Evolutionary conservation across 2,329 filamentous ascomycete genomes (phyloP), one percentile per base, ranked within the genome.

Genomic region (Alternaria sp.): DNA sequence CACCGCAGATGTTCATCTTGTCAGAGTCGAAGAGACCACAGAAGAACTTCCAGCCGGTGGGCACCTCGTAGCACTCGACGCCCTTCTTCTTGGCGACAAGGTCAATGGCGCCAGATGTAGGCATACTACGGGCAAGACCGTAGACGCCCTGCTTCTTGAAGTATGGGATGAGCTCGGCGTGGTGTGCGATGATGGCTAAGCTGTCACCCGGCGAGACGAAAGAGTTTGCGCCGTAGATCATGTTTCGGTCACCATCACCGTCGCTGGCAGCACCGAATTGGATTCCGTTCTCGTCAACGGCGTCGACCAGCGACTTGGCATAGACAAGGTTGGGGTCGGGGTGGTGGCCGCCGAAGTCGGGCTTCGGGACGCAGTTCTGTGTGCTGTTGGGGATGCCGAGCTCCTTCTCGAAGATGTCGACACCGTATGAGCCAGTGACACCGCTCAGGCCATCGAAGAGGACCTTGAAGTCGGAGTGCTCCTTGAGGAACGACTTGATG

Each of bases 1-100:
- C 96, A 62, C 96, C 96, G 79, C 96, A 99, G 80, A 99, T 99
- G 77, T 96, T 98, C 96, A 99, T 99, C 89, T 99, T 99, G 82
- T 99, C 95, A 69, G 98, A 88, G 60, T 96, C 96, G 69, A 93
- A 97, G 45, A 96, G 96, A 66, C 96, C 96, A 79, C 98, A 99
- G 50, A 96, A 99, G 84, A 93, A 97, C 87, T 97, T 98, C 96
- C 96, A 99, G 75, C 96, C 96, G 1, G 96, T 99, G 40, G 96
- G 96, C 1, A 99, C 96, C 83, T 99, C 96, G 83, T 99, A 99
- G 83, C 89, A 91, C 83, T 93, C 85, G 45, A 99, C 87, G 36
- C 92, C 92, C 84, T 97, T 95, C 76, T 93, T 93, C 87, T 97
- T 93, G 72, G 96, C 96, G 44, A 99, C 96, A 15, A 97, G 90